Evolutionary conservation across 2,329 filamentous ascomycete genomes (phyloP).

Genomic region (Paraphoma chrysanthemicola): DNA sequence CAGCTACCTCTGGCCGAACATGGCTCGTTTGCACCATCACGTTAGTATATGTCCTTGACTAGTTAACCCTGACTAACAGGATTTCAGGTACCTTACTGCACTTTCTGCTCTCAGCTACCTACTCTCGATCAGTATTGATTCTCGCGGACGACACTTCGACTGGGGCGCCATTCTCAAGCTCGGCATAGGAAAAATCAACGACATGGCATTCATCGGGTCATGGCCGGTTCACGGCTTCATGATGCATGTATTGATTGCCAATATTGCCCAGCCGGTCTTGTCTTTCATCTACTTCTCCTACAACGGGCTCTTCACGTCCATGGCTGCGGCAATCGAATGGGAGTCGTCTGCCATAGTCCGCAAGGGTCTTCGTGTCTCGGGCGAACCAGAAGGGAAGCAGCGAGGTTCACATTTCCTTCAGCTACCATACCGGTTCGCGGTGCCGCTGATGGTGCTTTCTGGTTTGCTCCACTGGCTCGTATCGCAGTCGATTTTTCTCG

Average conservation of each 20-base stretch:
- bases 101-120: too few species aligned
- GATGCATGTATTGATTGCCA: constrained; percentile 48
- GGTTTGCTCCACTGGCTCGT: constrained; percentile 1
- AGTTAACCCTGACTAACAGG: too few species aligned
- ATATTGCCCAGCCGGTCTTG: constrained; percentile 55
- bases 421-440: constrained; percentile 2
- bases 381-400: constrained; percentile 25
- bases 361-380: constrained; percentile 36
- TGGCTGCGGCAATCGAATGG: constrained; percentile 58
- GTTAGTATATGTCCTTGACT: too few species aligned
- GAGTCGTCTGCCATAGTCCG: constrained; percentile 40
- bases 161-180: too few species aligned
- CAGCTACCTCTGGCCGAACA: too few species aligned
- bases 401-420: constrained; percentile 4
- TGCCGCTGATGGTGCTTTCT: neutral
- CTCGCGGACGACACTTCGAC: too few species aligned
- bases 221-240: too few species aligned
- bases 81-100: too few species aligned
- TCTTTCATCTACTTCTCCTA: constrained; percentile 55
- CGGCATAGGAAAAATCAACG: too few species aligned
- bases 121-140: too few species aligned
- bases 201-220: too few species aligned
- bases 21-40: too few species aligned
- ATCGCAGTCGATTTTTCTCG: neutral
- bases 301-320: constrained; percentile 55